A percentile compares a stretch with the other conserved stretches of the same genome.
Conservation (phyloP, 768 basidiomycete species). For the Paxillus involutus region DNA sequence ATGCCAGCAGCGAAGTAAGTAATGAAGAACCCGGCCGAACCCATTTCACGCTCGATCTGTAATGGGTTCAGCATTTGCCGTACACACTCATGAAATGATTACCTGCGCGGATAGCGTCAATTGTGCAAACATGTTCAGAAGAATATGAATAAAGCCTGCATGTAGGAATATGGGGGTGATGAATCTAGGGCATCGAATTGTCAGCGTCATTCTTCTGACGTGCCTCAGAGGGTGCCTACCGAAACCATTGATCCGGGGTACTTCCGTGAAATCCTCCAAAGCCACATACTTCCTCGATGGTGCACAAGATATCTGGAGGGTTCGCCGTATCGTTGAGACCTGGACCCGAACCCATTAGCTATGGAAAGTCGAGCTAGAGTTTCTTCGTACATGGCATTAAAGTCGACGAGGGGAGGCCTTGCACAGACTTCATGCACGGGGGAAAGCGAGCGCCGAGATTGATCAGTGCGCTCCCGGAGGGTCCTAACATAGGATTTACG, state of each 20-base stretch:
- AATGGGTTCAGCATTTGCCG: slow-evolving; percentile 1
- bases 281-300: slow-evolving; percentile 82
- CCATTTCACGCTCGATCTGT: slow-evolving; percentile 90
- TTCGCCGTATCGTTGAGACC: slow-evolving; percentile 86
- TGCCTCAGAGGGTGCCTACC: slow-evolving; percentile 29
- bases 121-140: slow-evolving; percentile 90
- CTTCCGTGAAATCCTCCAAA: slow-evolving; percentile 68
- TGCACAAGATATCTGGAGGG: slow-evolving; percentile 66
- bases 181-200: slow-evolving; percentile 48
- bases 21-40: slow-evolving; percentile 79
- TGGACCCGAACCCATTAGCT: slow-evolving; percentile 23
- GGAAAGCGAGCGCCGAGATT: slow-evolving; percentile 90
- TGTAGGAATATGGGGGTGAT: slow-evolving; percentile 90
- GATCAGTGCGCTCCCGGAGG: slow-evolving; percentile 80
- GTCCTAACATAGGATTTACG: slow-evolving; percentile 91
- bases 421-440: slow-evolving; percentile 83
- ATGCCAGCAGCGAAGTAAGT: slow-evolving; percentile 91
- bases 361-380: slow-evolving; percentile 4
- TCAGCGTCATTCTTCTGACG: slow-evolving; percentile 47
- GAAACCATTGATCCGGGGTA: slow-evolving; percentile 56
- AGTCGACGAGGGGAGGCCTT: slow-evolving; percentile 52
- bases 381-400: slow-evolving; percentile 55
- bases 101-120: slow-evolving; percentile 78
- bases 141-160: slow-evolving; percentile 91
- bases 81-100: slow-evolving; percentile 3